A percentile compares a stretch with the other conserved stretches of the same genome.
Evolutionary conservation across 2,329 filamentous ascomycete species (phyloP).

Genomic region (Aureobasidium sp.): DNA sequence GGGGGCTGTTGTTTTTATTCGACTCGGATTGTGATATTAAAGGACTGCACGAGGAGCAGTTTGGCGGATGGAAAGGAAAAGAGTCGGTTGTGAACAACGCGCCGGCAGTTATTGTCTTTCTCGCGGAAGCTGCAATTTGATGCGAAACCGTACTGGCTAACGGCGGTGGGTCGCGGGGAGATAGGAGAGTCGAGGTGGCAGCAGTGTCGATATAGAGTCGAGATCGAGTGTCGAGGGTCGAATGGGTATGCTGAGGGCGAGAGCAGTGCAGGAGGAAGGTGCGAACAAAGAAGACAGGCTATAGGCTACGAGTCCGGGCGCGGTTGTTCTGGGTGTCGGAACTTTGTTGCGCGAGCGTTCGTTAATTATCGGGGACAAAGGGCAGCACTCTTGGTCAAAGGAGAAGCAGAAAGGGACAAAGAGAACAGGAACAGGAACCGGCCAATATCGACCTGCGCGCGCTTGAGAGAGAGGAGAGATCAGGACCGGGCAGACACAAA

Average conservation of each 20-base stretch:
- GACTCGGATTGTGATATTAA: not conserved
- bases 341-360: not conserved
- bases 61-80: not conserved
- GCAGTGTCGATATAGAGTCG: not conserved
- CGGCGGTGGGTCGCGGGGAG: not conserved
- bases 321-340: not conserved
- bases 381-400: not conserved
- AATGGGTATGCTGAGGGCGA: not conserved
- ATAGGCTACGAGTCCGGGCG: not conserved
- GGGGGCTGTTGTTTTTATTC: not conserved
- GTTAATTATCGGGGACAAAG: not conserved
- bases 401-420: not conserved
- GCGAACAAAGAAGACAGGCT: constrained; percentile 1
- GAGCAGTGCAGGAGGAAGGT: not conserved
- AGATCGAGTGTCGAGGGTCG: not conserved
- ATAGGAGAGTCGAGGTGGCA: not conserved
- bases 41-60: not conserved
- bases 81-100: not conserved
- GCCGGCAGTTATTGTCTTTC: constrained; percentile 1
- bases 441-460: not conserved
- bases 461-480: constrained; percentile 3
- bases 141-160: constrained; percentile 7
- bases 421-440: not conserved
- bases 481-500: not conserved
- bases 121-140: not conserved